Base-by-base conservation (phyloP, 345 rosid species). In the Psidium friedrichsthalianum region DNA sequence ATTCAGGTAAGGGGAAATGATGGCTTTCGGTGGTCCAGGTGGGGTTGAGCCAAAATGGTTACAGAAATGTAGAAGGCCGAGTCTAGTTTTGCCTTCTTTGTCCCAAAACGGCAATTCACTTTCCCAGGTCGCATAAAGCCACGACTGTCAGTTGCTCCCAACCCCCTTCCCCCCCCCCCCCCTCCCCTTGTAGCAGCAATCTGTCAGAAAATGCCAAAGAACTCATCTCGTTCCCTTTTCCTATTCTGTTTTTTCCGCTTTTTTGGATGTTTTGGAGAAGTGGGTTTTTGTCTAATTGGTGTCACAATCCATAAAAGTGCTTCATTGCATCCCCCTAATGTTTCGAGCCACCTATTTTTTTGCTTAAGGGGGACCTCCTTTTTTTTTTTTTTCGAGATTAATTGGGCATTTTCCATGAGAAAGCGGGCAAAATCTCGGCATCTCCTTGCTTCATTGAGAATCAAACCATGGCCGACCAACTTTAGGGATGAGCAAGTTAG, bases 91-190 rank as follows among this genome's bases (percentile, higher is more conserved):
- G 94, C 87, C 83, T 88, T 89, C 80, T 36, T 69, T 90, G 89
- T 85, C 89, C 85, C 84, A 53, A 80, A 90, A 90, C 88, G 87
- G 82, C 93, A 89, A 88, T 84, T 86, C 88, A 86, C 84, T 90
- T 90, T 93, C 91, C 84, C 94, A 89, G 89, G 90, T 87, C 91
- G 95, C 90, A 88, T 87, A 92, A 94, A 95, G 93, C 88, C 91
- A 88, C 85, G 85, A 89, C 93, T 87, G 90, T 91, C 97, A 88
- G 94, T 91, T 93, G 78, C 98, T 93, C 88, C 85, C 36, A 36
- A 36, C 36, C 36, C 36, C 36, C 36, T 36, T 86, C 82, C 90
- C 87, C 85, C 87, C 86, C 89, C 88, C 13, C 87, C 82, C 90
- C 87, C 85, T 87, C 86, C 89, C 88, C 13, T 85, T 78, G 87